A percentile compares a stretch with the other conserved stretches of the same genome.
Conservation (phyloP, 345 rosid species). For the Clausena lansium region DNA sequence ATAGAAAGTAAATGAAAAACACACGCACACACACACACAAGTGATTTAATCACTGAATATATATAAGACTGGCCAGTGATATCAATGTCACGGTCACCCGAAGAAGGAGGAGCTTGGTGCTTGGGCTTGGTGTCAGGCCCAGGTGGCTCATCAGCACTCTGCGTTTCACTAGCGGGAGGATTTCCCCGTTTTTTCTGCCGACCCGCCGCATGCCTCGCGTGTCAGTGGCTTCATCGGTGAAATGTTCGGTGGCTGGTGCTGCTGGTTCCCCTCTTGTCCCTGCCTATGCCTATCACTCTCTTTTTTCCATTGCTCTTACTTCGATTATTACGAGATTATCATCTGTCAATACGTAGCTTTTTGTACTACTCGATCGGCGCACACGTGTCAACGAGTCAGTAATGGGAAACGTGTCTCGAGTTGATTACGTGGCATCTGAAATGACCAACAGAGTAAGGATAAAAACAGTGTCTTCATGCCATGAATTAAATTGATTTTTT, state of each 20-base stretch:
- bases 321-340: background rate
- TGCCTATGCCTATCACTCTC: constrained; percentile 23
- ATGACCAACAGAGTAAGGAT: too few species aligned
- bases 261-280: constrained; percentile 11
- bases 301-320: constrained; percentile 28
- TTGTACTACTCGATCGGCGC: too few species aligned
- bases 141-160: constrained; percentile 56
- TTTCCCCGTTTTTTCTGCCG: constrained; percentile 18
- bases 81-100: constrained; percentile 60
- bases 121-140: constrained; percentile 38
- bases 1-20: background rate
- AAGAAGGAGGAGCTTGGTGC: constrained; percentile 44
- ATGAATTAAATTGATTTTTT: too few species aligned
- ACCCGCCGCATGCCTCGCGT: constrained; percentile 48
- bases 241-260: constrained; percentile 40
- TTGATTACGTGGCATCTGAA: background rate
- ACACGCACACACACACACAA: too few species aligned
- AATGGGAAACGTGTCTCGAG: background rate
- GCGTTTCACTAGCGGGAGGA: constrained; percentile 59
- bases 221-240: constrained; percentile 52
- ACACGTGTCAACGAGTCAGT: background rate
- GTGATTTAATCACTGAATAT: constrained; percentile 41
- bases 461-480: too few species aligned
- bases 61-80: constrained; percentile 74
- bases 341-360: background rate